These are phyloP conservation scores for Chaetoceros muelleri DNA, from an alignment of 108 stramenopile species.

Conservation along the genomic window DNA sequence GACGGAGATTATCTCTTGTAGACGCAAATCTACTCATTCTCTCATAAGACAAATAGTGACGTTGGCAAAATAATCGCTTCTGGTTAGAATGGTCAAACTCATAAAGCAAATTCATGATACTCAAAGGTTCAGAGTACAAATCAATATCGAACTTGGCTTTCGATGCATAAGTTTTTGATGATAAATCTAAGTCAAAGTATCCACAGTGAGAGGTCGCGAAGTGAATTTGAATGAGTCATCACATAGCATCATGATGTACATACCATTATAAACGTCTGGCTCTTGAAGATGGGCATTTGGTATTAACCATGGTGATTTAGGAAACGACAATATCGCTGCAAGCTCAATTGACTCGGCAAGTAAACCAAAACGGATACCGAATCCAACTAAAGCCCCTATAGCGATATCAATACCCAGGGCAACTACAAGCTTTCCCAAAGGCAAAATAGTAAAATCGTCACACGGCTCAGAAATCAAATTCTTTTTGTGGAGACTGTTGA, in stretches of 20 bases:
- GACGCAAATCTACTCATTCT: constrained; percentile 37
- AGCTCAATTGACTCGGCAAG: constrained; percentile 70
- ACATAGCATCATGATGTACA: background rate
- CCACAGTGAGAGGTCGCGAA: background rate
- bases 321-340: constrained; percentile 63
- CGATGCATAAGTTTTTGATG: constrained; percentile 37
- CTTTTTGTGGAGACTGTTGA: constrained; percentile 47
- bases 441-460: constrained; percentile 60
- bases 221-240: background rate
- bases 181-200: constrained; percentile 10
- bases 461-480: constrained; percentile 48
- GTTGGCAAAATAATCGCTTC: constrained; percentile 25
- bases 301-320: constrained; percentile 69
- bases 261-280: constrained; percentile 36
- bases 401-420: constrained; percentile 65
- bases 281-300: constrained; percentile 55
- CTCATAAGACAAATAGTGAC: constrained; percentile 23
- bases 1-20: constrained; percentile 37
- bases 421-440: constrained; percentile 58
- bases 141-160: constrained; percentile 63
- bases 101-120: constrained; percentile 55
- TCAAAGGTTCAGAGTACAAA: constrained; percentile 68
- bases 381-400: constrained; percentile 64
- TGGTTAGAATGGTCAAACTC: constrained; percentile 27
- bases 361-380: constrained; percentile 82